Evolutionary conservation across 208 protist genomes (phyloP).

Genomic region (Trichomonas vaginalis): DNA sequence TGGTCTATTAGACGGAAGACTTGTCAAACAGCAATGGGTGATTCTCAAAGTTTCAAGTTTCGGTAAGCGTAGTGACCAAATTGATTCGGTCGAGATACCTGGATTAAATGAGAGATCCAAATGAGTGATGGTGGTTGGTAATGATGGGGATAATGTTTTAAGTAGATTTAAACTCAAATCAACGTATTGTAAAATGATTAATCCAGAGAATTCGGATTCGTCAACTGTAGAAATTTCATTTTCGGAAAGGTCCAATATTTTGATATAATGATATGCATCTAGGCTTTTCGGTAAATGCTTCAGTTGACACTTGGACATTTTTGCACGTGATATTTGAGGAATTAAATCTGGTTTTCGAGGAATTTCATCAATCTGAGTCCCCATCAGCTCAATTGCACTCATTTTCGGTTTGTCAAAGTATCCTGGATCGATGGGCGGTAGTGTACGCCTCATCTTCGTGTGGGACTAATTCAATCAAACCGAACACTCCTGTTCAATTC

Average conservation of each 20-base stretch:
- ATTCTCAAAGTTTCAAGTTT: not conserved
- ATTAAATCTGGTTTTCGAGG: not conserved
- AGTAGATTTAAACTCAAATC: not conserved
- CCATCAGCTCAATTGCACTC: not conserved
- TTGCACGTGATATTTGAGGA: not conserved
- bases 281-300: not conserved
- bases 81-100: not conserved
- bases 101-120: not conserved
- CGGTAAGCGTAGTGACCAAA: not conserved
- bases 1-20: not conserved
- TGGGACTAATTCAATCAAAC: no score
- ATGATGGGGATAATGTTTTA: not conserved
- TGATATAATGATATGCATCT: not conserved
- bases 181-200: not conserved
- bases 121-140: not conserved
- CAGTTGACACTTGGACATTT: not conserved
- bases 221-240: not conserved
- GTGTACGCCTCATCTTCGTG: no score
- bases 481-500: no score
- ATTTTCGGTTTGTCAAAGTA: not conserved
- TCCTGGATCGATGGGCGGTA: not conserved
- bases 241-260: not conserved
- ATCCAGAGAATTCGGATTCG: not conserved
- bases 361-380: not conserved
- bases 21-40: not conserved